These are phyloP conservation scores for Rhynchosporium secalis DNA, from an alignment of 2,329 filamentous ascomycete species.

Conservation along the genomic window DNA sequence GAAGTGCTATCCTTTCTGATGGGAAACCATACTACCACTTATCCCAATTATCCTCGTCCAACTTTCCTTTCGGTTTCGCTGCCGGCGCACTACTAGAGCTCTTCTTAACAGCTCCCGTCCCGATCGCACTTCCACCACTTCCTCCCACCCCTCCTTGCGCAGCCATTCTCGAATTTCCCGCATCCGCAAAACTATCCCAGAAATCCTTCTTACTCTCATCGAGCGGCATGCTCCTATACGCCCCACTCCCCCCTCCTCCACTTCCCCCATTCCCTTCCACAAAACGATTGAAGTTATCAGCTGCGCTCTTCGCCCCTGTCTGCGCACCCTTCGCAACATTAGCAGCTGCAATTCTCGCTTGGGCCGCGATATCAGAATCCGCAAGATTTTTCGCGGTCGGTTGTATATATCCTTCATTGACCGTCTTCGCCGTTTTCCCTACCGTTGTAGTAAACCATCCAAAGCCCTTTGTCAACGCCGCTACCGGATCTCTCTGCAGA, in stretches of 20 bases:
- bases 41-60: conserved; percentile 63
- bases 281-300: conserved; percentile 80
- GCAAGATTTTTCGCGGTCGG: conserved; percentile 67
- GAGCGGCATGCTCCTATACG: conserved; percentile 44
- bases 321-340: conserved; percentile 67
- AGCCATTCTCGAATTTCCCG: conserved; percentile 24
- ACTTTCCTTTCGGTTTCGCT: conserved; percentile 40
- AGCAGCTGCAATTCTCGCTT: conserved; percentile 61
- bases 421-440: conserved; percentile 83
- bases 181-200: conserved; percentile 84
- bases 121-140: conserved; percentile 31
- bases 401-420: conserved; percentile 90
- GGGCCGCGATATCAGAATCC: conserved; percentile 73
- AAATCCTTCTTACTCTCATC: conserved; percentile 76
- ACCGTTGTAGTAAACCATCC: conserved; percentile 92
- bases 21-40: conserved; percentile 38
- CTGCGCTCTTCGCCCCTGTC: conserved; percentile 71
- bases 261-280: conserved; percentile 66
- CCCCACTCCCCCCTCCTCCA: conserved; percentile 40
- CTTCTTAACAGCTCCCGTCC: conserved; percentile 39
- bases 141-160: not conserved
- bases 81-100: conserved; percentile 22
- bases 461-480: conserved; percentile 85
- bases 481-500: conserved; percentile 87
- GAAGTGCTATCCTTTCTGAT: not conserved